These are phyloP conservation scores for Termitomyces sp. DNA, from an alignment of 1,284 basidiomycete genomes.

Conservation along the genomic window DNA sequence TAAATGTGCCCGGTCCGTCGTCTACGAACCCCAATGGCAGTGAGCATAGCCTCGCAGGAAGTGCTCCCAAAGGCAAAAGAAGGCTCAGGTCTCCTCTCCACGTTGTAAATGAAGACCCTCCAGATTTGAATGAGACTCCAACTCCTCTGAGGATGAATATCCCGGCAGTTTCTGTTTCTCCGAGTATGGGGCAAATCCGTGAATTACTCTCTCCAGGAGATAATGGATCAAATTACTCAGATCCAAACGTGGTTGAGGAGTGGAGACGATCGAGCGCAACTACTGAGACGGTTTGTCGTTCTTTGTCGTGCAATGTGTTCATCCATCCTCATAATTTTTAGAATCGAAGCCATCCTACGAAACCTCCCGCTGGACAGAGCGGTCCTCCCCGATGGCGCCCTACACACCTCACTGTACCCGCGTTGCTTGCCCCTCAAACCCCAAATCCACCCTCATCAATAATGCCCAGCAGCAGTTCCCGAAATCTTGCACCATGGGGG, in stretches of 20 bases:
- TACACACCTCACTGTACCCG: slow-evolving; percentile 20
- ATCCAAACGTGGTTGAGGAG: slow-evolving; percentile 15
- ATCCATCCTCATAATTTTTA: neutral
- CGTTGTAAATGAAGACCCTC: slow-evolving; percentile 33
- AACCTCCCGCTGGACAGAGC: neutral
- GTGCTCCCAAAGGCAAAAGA: slow-evolving; percentile 6
- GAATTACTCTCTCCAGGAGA: slow-evolving; percentile 1
- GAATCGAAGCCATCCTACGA: slow-evolving; percentile 7
- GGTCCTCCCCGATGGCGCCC: slow-evolving; percentile 14
- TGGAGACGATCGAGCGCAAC: slow-evolving; percentile 19
- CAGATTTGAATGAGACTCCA: slow-evolving; percentile 22
- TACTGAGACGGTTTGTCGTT: slow-evolving; percentile 17
- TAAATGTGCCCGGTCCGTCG: neutral
- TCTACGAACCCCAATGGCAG: slow-evolving; percentile 9
- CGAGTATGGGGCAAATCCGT: slow-evolving; percentile 7
- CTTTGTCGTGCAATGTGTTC: slow-evolving; percentile 2
- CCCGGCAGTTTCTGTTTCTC: slow-evolving; percentile 1
- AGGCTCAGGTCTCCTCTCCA: slow-evolving; percentile 25
- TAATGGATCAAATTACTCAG: slow-evolving; percentile 12
- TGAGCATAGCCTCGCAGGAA: slow-evolving; percentile 15
- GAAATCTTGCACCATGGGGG: neutral
- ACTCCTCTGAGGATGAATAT: slow-evolving; percentile 23
- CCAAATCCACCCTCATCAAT: neutral
- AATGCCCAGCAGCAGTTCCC: slow-evolving; percentile 4
- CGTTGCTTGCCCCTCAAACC: slow-evolving; percentile 14